A percentile compares a stretch with the other conserved stretches of the same genome.
Evolutionary conservation across 2,329 filamentous ascomycete species (phyloP).

Genomic region (Beauveria sp.): DNA sequence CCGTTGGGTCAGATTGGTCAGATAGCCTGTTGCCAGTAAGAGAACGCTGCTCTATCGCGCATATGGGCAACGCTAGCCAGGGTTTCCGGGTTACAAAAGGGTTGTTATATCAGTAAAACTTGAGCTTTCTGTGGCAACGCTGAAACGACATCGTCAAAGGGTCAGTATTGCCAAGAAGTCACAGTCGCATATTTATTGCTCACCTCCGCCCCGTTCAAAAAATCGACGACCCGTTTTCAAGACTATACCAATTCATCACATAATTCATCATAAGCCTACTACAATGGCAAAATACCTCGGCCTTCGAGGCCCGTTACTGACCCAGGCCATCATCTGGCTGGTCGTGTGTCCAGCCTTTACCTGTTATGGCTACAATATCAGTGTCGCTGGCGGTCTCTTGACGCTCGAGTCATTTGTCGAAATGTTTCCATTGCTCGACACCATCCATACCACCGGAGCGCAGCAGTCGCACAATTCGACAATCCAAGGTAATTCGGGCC

Average conservation of each 20-base stretch:
- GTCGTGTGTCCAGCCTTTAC: constrained; percentile 37
- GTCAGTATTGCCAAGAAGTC: neutral
- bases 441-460: constrained; percentile 38
- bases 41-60: neutral
- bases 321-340: constrained; percentile 30
- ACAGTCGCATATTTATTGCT: neutral
- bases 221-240: neutral
- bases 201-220: neutral
- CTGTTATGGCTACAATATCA: constrained; percentile 53
- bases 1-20: neutral
- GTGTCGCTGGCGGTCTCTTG: constrained; percentile 63
- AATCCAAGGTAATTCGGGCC: constrained; percentile 26
- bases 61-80: neutral
- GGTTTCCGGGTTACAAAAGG: neutral
- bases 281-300: constrained; percentile 23
- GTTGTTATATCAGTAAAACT: neutral
- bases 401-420: constrained; percentile 52
- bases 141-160: neutral
- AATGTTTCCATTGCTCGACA: constrained; percentile 40
- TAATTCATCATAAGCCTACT: neutral
- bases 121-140: neutral
- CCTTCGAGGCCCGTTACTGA: constrained; percentile 27
- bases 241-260: neutral
- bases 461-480: constrained; percentile 35
- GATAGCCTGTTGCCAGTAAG: neutral